Evolutionary conservation across 768 basidiomycete species (phyloP).

Genomic region (Podaxis sp.): DNA sequence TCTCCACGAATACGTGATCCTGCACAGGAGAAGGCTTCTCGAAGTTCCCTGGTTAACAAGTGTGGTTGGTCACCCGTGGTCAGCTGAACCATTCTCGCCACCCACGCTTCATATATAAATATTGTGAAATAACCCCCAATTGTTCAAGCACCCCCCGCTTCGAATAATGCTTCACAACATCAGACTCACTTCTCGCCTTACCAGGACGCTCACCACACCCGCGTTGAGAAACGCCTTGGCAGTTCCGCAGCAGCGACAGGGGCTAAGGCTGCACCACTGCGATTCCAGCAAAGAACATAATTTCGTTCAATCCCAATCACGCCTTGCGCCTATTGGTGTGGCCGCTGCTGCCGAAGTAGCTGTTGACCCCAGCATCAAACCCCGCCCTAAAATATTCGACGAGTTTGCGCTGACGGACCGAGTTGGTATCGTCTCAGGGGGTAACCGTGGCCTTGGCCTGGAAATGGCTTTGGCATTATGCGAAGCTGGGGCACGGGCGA

Average conservation of each 20-base stretch:
- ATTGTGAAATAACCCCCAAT: neutral
- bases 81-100: constrained; percentile 15
- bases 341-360: constrained; percentile 50
- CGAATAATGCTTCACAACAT: neutral
- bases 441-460: constrained; percentile 71
- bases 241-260: neutral
- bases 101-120: constrained; percentile 3
- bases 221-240: no score
- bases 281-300: neutral
- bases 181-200: no score
- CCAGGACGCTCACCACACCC: no score
- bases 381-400: constrained; percentile 52
- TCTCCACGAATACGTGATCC: no score
- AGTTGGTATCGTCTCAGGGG: constrained; percentile 63
- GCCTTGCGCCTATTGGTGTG: constrained; percentile 62
- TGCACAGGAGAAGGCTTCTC: neutral
- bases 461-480: constrained; percentile 77
- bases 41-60: neutral
- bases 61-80: neutral
- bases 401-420: constrained; percentile 58
- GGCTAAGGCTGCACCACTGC: constrained; percentile 3
- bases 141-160: neutral
- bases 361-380: constrained; percentile 29
- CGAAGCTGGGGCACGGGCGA: constrained; percentile 67
- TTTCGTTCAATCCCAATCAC: constrained; percentile 42